Conservation (phyloP, 352 stramenopile species). For the Pilasporangium apinafurcum region DNA sequence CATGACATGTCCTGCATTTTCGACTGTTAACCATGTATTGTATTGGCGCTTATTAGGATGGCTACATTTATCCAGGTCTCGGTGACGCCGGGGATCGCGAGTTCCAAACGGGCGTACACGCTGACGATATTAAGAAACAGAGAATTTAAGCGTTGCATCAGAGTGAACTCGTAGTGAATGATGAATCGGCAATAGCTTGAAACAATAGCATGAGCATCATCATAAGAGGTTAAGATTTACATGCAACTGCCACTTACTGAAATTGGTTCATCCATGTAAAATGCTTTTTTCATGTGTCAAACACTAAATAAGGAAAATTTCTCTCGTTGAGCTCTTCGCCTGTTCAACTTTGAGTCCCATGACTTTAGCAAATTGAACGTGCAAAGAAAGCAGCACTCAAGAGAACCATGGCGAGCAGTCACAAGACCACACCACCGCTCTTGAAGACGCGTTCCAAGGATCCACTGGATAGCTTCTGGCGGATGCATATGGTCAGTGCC, state of each 20-base stretch:
- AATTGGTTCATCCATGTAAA: not conserved
- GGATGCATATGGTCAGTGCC: slow-evolving; percentile 68
- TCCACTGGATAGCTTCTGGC: slow-evolving; percentile 82
- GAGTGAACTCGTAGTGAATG: too few relatives aligned
- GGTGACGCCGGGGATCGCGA: slow-evolving; percentile 80
- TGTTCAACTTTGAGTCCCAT: too few relatives aligned
- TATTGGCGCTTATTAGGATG: slow-evolving; percentile 32
- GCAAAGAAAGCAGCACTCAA: too few relatives aligned
- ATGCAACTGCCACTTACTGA: not conserved
- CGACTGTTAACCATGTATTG: too few relatives aligned
- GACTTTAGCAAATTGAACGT: too few relatives aligned
- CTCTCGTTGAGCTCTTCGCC: too few relatives aligned
- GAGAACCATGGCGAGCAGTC: slow-evolving; percentile 6
- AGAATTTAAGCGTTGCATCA: slow-evolving; percentile 27
- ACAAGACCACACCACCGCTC: slow-evolving; percentile 29
- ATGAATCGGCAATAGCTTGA: too few relatives aligned
- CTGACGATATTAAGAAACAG: slow-evolving; percentile 52
- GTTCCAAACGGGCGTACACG: slow-evolving; percentile 66
- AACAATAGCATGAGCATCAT: too few relatives aligned
- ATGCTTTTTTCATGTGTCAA: slow-evolving; percentile 1
- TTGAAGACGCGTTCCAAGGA: slow-evolving; percentile 76
- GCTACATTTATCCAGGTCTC: slow-evolving; percentile 77
- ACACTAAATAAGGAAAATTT: slow-evolving; percentile 10
- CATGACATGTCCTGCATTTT: not conserved
- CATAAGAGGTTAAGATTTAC: too few relatives aligned